These are phyloP conservation scores for Xylariales sp. DNA, from an alignment of 2,329 filamentous ascomycete species.

Conservation along the genomic window DNA sequence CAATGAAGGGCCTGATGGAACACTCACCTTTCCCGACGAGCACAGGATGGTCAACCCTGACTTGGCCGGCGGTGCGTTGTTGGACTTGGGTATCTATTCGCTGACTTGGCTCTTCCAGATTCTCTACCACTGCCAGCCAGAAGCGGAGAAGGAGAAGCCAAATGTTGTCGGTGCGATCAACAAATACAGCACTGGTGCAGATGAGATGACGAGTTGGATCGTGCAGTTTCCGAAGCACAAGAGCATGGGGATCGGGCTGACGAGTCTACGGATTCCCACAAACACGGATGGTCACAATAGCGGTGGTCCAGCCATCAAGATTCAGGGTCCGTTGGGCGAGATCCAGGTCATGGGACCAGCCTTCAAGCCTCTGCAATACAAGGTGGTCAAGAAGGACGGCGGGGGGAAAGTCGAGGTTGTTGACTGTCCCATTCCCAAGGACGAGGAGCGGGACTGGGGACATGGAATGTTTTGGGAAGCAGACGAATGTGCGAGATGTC, in stretches of 20 bases:
- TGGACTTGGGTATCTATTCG: constrained; percentile 85
- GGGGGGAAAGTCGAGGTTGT: constrained; percentile 45
- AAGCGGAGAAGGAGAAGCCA: constrained; percentile 63
- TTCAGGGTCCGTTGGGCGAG: constrained; percentile 77
- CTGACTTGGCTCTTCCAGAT: constrained; percentile 90
- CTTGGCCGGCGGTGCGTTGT: constrained; percentile 74
- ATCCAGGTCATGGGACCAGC: constrained; percentile 73
- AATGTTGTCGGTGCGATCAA: constrained; percentile 64
- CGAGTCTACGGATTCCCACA: constrained; percentile 56
- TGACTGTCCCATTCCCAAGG: constrained; percentile 48
- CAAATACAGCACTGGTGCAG: constrained; percentile 69
- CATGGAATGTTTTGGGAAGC: constrained; percentile 90
- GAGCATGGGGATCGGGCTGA: constrained; percentile 69
- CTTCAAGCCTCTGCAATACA: constrained; percentile 63
- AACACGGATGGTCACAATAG: constrained; percentile 57
- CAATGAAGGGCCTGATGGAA: constrained; percentile 50
- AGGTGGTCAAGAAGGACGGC: constrained; percentile 51
- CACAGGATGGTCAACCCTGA: constrained; percentile 79
- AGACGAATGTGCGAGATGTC: constrained; percentile 69
- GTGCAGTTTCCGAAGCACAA: constrained; percentile 66
- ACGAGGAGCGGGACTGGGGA: constrained; percentile 49
- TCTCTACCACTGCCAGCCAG: constrained; percentile 73
- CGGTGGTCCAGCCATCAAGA: constrained; percentile 64
- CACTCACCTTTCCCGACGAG: constrained; percentile 52
- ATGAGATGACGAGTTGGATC: constrained; percentile 75